A percentile compares a stretch with the other conserved stretches of the same genome.
Evolutionary conservation across 768 basidiomycete species (phyloP).

Genomic region (Hortiboletus campestris): DNA sequence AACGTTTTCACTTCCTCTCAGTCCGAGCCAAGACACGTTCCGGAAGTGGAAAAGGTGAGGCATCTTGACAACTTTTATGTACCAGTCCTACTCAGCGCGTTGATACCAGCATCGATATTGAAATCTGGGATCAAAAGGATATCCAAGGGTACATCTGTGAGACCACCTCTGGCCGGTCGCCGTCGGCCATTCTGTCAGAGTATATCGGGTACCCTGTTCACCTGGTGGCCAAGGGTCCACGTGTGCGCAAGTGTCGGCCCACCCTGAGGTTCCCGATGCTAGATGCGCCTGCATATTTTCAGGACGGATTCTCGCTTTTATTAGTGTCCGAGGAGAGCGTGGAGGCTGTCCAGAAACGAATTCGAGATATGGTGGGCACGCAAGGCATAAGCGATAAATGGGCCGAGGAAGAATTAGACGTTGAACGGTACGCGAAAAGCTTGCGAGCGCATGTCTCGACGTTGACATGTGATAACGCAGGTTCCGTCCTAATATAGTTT

Average conservation of each 20-base stretch:
- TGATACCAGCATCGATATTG: constrained; percentile 48
- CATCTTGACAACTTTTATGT: not conserved
- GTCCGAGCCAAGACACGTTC: constrained; percentile 49
- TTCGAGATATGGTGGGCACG: constrained; percentile 45
- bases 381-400: constrained; percentile 52
- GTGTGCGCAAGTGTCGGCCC: constrained; percentile 47
- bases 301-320: constrained; percentile 72
- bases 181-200: constrained; percentile 55
- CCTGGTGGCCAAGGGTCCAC: constrained; percentile 65
- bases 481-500: constrained; percentile 75
- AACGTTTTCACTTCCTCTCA: constrained; percentile 57
- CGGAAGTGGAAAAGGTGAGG: constrained; percentile 57
- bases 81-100: not conserved
- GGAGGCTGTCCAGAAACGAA: constrained; percentile 45
- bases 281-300: constrained; percentile 53
- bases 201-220: constrained; percentile 63
- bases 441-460: not conserved
- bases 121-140: constrained; percentile 44
- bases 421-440: constrained; percentile 53
- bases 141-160: constrained; percentile 70
- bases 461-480: constrained; percentile 34
- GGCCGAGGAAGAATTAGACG: constrained; percentile 46
- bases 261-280: constrained; percentile 58
- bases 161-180: constrained; percentile 39
- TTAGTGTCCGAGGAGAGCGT: constrained; percentile 69